These are phyloP conservation scores for Ilex asprella DNA, from an alignment of 257 asterid species.

Conservation along the genomic window DNA sequence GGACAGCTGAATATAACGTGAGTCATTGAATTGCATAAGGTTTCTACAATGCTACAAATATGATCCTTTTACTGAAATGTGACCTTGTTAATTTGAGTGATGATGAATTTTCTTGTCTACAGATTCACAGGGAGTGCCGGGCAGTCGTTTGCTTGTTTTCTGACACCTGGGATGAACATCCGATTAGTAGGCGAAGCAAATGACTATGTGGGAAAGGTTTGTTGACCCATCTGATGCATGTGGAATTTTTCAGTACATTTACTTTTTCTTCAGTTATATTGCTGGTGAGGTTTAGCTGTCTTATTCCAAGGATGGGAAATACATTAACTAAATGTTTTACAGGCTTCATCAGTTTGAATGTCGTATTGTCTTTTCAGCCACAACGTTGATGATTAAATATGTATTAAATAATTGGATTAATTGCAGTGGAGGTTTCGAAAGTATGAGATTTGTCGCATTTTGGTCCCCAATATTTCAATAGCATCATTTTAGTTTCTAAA, in stretches of 20 bases:
- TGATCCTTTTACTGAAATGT: neutral
- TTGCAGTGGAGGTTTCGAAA: no score
- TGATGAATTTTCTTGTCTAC: conserved; percentile 15
- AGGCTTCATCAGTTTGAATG: no score
- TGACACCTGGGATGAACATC: conserved; percentile 98
- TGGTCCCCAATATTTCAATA: no score
- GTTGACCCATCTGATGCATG: conserved; percentile 9
- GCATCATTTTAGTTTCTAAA: no score
- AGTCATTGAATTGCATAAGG: neutral
- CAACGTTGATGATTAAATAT: no score
- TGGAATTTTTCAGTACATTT: neutral
- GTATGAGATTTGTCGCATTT: no score
- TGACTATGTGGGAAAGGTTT: conserved; percentile 94
- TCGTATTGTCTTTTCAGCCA: no score
- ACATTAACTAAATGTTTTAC: no score
- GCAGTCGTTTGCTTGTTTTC: conserved; percentile 89
- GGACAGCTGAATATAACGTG: conserved; percentile 93
- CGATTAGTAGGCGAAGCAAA: conserved; percentile 91
- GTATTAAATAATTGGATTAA: no score
- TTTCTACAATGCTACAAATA: neutral
- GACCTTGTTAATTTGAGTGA: conserved; percentile 9
- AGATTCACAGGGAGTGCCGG: conserved; percentile 98
- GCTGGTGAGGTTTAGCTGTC: no score
- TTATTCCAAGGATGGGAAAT: no score
- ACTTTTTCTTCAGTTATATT: neutral